phyloP scores from a whole-genome alignment of 371 early-diverging fungal genomes.

The Hamiltosporidium tvaerminnensis region DNA sequence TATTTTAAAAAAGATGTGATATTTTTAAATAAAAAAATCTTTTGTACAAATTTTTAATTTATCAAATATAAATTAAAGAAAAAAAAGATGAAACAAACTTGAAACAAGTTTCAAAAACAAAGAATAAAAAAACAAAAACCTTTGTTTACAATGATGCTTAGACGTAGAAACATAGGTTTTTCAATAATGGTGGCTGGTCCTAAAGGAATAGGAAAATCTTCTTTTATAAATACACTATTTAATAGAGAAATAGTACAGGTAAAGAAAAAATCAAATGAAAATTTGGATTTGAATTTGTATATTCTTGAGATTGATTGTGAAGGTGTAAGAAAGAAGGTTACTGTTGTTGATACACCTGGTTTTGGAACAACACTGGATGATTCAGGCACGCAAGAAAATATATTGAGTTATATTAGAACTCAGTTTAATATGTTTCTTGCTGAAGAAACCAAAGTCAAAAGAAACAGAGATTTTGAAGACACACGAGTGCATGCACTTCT shows the following conservation, averaged over 20 bases:
- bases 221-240: constrained; percentile 45
- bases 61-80: no score
- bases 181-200: constrained; percentile 38
- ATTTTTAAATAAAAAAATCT: no score
- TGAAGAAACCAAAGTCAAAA: constrained; percentile 50
- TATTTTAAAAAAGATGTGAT: no score
- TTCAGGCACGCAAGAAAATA: constrained; percentile 24
- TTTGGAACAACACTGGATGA: constrained; percentile 32
- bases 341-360: constrained; percentile 44
- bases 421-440: constrained; percentile 44
- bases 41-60: no score
- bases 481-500: constrained; percentile 46
- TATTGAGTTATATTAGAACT: constrained; percentile 35
- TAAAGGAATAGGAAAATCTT: constrained; percentile 38
- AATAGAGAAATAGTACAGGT: constrained; percentile 21
- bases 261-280: not conserved
- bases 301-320: constrained; percentile 39
- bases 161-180: constrained; percentile 28
- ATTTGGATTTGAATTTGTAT: constrained; percentile 32
- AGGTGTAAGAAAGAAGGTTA: constrained; percentile 32
- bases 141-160: constrained; percentile 15
- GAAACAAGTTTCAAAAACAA: no score
- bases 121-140: no score
- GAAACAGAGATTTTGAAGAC: constrained; percentile 48
- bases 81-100: no score